Evolutionary conservation across 2,329 filamentous ascomycete genomes (phyloP), one percentile per base, ranked within the genome.

Genomic region (Stachybotrys chlorohalonatus): DNA sequence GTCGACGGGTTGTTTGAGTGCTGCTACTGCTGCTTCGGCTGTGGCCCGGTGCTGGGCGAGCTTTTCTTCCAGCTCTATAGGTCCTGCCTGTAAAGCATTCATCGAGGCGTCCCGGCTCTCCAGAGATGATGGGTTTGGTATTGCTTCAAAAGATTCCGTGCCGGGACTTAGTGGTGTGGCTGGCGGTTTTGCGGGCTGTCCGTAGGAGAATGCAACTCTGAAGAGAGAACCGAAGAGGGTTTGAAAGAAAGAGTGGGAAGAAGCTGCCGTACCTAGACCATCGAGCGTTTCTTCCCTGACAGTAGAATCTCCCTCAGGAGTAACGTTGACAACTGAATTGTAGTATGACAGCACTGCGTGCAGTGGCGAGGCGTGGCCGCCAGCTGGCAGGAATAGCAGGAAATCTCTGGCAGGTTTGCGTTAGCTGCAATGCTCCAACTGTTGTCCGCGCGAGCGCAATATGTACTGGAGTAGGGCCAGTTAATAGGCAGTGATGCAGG

Each of bases 331-430:
- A 62, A 93, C 89, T 51, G 90, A 87, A 56, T 89, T 86, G 72
- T 96, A 99, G 73, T 95, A 97, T 52, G 90, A 92, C 63, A 96
- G 78, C 54, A 96, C 88, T 53, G 89, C 85, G 66, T 86, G 84
- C 49, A 99, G 80, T 60, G 87, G 86, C 30, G 87, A 84, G 55
- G 81, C 79, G 61, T 84, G 77, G 59, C 85, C 80, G 57, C 74
- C 66, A 56, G 75, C 75, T 17, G 84, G 84, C 75, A 97, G 87
- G 72, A 97, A 97, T 49, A 97, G 83, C 31, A 97, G 80, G 70
- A 97, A 99, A 72, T 97, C 87, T 70, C 91, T 95, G 53, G 53
- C 52, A 32, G 32, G n/a, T 11, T 3, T 31, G 6, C 6, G 32
- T 31, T 36, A 36, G 31, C 49, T 32, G 49, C 49, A 13, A 42